Conservation (phyloP, 768 basidiomycete species). For the Macrolepiota dolichaula region DNA sequence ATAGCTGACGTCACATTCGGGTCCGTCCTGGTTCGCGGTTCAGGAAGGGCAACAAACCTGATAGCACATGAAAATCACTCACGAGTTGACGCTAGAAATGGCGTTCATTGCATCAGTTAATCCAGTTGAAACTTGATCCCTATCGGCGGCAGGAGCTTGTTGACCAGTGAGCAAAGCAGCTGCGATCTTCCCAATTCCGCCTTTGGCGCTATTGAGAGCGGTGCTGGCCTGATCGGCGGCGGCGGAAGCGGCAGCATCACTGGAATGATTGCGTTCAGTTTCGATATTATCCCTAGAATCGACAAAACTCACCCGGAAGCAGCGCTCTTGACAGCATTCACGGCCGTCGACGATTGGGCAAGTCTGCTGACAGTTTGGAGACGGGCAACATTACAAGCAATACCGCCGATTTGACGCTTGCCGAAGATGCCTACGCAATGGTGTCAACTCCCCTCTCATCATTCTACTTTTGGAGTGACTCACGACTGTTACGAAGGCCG, state of each 20-base stretch:
- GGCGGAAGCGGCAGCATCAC: conserved; percentile 19
- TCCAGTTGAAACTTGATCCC: conserved; percentile 20
- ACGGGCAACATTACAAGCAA: conserved; percentile 24
- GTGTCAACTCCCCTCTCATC: neutral
- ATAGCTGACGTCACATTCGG: conserved; percentile 19
- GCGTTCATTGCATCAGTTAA: conserved; percentile 19
- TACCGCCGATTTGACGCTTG: conserved; percentile 9
- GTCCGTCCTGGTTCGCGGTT: conserved; percentile 16
- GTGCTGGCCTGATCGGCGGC: conserved; percentile 19
- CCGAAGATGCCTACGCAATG: conserved; percentile 1
- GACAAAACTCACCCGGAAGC: conserved; percentile 15
- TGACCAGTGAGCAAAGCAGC: conserved; percentile 17
- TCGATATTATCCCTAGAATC: neutral
- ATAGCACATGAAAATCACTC: neutral
- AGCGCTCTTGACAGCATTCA: conserved; percentile 5
- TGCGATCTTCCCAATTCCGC: conserved; percentile 23
- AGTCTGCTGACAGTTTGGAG: conserved; percentile 23
- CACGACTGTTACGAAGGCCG: conserved; percentile 2
- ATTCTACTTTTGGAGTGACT: neutral
- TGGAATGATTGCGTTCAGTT: conserved; percentile 1
- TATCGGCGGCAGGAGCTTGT: conserved; percentile 20
- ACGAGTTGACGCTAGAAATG: conserved; percentile 23
- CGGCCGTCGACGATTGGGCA: conserved; percentile 2
- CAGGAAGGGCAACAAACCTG: neutral
- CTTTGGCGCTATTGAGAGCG: conserved; percentile 20